Conservation (phyloP, 495 filamentous ascomycete species). For the Penicillium lividum region DNA sequence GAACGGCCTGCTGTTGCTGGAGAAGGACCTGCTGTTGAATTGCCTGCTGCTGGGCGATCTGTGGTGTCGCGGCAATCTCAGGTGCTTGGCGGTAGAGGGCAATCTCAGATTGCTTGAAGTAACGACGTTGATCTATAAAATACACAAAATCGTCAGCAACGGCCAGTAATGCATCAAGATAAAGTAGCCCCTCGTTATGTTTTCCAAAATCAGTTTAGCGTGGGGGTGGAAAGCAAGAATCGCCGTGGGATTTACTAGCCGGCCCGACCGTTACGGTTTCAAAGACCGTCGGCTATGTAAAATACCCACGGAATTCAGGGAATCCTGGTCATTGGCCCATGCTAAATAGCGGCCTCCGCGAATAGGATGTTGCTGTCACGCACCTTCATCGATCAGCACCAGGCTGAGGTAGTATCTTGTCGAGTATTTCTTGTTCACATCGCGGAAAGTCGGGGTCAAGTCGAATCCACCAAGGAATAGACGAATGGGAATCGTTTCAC, state of each 20-base stretch:
- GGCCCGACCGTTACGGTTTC: constrained; percentile 26
- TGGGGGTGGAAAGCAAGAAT: constrained; percentile 34
- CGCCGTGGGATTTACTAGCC: constrained; percentile 21
- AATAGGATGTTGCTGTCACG: constrained; percentile 17
- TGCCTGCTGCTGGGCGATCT: constrained; percentile 48
- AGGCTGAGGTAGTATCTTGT: constrained; percentile 97
- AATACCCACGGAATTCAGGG: constrained; percentile 5
- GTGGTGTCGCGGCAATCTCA: constrained; percentile 52
- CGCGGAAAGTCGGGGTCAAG: constrained; percentile 95
- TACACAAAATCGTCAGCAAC: constrained; percentile 6
- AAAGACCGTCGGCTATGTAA: constrained; percentile 44
- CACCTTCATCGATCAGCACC: constrained; percentile 95
- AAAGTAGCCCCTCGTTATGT: constrained; percentile 4
- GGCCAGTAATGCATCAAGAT: not conserved
- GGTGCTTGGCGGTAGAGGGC: constrained; percentile 95
- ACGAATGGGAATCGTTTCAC: constrained; percentile 96
- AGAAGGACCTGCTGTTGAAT: constrained; percentile 46
- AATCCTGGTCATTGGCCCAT: not conserved
- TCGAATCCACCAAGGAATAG: constrained; percentile 98
- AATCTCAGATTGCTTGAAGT: constrained; percentile 99
- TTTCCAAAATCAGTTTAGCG: constrained; percentile 37
- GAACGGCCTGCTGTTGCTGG: constrained; percentile 39
- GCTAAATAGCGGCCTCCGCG: not conserved
- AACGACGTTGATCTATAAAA: constrained; percentile 79
- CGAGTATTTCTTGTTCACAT: constrained; percentile 99